A percentile compares a stretch with the other conserved stretches of the same genome.
These are phyloP conservation scores for Trifolium dubium DNA, from an alignment of 306 rosid species.

Conservation along the genomic window DNA sequence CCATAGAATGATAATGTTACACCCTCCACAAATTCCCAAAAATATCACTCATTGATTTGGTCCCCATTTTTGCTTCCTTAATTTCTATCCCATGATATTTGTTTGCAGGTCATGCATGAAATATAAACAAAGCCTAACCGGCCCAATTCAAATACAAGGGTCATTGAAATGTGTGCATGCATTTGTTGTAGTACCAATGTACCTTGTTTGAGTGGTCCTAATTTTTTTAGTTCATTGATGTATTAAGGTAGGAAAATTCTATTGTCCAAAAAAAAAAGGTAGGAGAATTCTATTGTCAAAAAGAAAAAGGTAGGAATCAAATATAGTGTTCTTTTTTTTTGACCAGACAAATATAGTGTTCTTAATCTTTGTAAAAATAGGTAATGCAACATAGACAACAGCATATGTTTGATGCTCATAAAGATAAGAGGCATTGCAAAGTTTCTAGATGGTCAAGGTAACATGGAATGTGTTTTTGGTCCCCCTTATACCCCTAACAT, in stretches of 20 bases:
- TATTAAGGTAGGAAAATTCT: not conserved
- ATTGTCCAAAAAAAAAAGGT: not conserved
- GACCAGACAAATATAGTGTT: not conserved
- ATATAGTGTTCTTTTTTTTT: not conserved
- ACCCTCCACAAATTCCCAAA: slow-evolving; percentile 11
- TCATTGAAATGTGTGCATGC: not conserved
- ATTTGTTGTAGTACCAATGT: slow-evolving; percentile 12
- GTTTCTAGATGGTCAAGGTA: not conserved
- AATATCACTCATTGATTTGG: slow-evolving; percentile 61
- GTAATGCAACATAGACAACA: not conserved
- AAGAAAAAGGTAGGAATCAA: not conserved
- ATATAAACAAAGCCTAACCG: slow-evolving; percentile 30
- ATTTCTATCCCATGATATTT: slow-evolving; percentile 42
- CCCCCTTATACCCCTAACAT: not conserved
- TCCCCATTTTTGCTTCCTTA: slow-evolving; percentile 43
- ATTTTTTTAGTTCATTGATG: slow-evolving; percentile 13
- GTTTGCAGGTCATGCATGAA: slow-evolving; percentile 6
- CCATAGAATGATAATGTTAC: slow-evolving; percentile 44
- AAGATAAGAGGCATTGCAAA: not conserved
- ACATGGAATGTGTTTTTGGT: not conserved
- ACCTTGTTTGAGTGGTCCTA: not conserved
- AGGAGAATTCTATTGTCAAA: not conserved
- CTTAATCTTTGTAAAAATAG: not conserved
- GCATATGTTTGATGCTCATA: not conserved
- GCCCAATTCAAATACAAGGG: slow-evolving; percentile 19